A percentile compares a stretch with the other conserved stretches of the same genome.
Conservation (phyloP, 2,329 filamentous ascomycete genomes). For the Botrytis deweyae region DNA sequence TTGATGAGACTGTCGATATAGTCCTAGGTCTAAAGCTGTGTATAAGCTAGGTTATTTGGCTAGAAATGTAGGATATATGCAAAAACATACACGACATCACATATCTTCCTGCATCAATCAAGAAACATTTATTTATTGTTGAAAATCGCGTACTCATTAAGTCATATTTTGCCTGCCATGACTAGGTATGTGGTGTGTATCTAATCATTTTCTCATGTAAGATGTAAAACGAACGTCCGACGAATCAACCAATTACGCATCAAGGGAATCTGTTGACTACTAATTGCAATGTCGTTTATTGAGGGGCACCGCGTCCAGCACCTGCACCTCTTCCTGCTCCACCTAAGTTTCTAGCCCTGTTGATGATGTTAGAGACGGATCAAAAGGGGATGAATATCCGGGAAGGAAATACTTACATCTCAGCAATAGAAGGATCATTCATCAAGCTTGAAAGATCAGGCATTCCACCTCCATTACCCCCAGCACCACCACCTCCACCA, state of each 20-base stretch:
- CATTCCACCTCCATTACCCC: constrained; percentile 67
- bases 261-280: constrained; percentile 7
- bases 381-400: too few relatives aligned
- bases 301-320: constrained; percentile 17
- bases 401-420: constrained; percentile 68
- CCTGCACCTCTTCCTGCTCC: constrained; percentile 19
- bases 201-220: background rate
- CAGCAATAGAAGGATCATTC: constrained; percentile 87
- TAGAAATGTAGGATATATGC: background rate
- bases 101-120: background rate
- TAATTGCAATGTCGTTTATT: constrained; percentile 10
- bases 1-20: background rate
- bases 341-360: constrained; percentile 21
- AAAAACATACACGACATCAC: background rate
- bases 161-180: background rate
- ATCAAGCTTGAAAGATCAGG: constrained; percentile 83
- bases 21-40: background rate
- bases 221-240: background rate
- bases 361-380: background rate
- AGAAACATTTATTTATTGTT: background rate
- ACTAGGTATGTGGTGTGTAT: background rate
- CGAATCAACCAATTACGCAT: background rate
- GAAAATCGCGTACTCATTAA: background rate
- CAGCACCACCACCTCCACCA: constrained; percentile 52
- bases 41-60: background rate